Base-by-base conservation (phyloP, 2,329 filamentous ascomycete species). In the Colletotrichum acutatum region DNA sequence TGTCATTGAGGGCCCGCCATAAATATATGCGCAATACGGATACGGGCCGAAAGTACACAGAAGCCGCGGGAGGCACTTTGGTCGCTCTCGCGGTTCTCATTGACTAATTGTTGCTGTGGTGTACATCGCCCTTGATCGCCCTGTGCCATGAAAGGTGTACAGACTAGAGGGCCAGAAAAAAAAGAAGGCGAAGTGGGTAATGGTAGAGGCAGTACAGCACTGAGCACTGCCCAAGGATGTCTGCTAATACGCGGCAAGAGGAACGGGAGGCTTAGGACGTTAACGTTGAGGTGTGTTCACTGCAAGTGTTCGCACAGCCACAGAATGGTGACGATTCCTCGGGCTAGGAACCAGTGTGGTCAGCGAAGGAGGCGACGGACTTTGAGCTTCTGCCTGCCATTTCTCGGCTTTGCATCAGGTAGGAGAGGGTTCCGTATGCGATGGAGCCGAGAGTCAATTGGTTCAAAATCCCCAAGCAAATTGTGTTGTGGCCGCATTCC, bases 251-350 rank as follows among this genome's bases (percentile, higher is more conserved):
- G 42, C 22, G 28, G n/a, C 52, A 63, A 69, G 49, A 32, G 49
- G 34, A 52, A 46, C 46, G 28, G 28, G 52, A 53, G 69, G 53
- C 69, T 72, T 64, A 34, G 69, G 42, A n/a, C 24, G 9, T 30
- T 42, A 19, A 49, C 42, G 12, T 22, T 16, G 30, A 46, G 57
- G 32, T 46, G n/a, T n/a, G n/a, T 26, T 34, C 56, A 67, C 26
- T 53, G 57, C 24, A 58, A 28, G 42, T 22, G 42, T 52, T 42
- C 66, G 54, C 66, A 69, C 59, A 69, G 69, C 66, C 69, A 72
- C 69, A n/a, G 32, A 32, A 24, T 56, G 66, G 69, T 42, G 69
- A 64, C 65, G 69, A 52, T 63, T 54, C 5, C 14, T 16, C 19
- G 59, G 42, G 34, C 37, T 28, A 61, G 52, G 67, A 58, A 37